A percentile compares a stretch with the other conserved stretches of the same genome.
Evolutionary conservation across 768 basidiomycete genomes (phyloP).

Genomic region (Lentinula boryana): DNA sequence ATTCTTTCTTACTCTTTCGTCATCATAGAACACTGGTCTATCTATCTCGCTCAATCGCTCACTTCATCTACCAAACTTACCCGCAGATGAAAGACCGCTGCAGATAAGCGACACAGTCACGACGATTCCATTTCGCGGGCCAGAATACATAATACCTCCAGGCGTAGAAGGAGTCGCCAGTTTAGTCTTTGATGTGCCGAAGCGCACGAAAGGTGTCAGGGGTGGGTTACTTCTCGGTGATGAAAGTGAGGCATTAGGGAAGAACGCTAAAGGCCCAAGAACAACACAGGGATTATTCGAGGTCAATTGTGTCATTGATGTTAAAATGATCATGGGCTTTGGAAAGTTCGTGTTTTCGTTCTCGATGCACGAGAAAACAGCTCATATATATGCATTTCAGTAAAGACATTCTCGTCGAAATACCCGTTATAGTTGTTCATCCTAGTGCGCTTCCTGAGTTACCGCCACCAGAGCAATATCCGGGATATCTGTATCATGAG

Average conservation of each 20-base stretch:
- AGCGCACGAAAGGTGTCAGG: constrained; percentile 53
- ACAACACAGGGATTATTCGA: constrained; percentile 59
- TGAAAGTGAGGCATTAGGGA: constrained; percentile 25
- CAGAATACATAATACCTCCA: constrained; percentile 69
- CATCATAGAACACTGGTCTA: constrained; percentile 58
- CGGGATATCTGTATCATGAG: constrained; percentile 2
- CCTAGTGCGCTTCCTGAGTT: constrained; percentile 48
- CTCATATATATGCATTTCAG: constrained; percentile 28
- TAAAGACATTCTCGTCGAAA: constrained; percentile 60
- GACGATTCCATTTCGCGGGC: constrained; percentile 65
- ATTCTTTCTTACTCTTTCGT: constrained; percentile 1
- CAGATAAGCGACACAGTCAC: constrained; percentile 64
- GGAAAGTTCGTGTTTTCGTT: constrained; percentile 45
- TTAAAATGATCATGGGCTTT: constrained; percentile 65
- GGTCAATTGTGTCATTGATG: constrained; percentile 53
- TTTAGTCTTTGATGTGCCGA: constrained; percentile 77
- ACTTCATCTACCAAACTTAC: constrained; percentile 46
- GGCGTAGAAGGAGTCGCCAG: constrained; percentile 75
- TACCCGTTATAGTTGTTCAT: constrained; percentile 63
- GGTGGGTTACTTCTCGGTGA: constrained; percentile 59
- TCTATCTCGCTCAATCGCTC: constrained; percentile 55
- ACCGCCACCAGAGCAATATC: constrained; percentile 21
- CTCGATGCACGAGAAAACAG: constrained; percentile 1
- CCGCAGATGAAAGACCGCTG: constrained; percentile 37
- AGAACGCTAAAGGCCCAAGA: constrained; percentile 14